These are phyloP conservation scores for Extremus antarcticus DNA, from an alignment of 495 filamentous ascomycete species.

Conservation along the genomic window DNA sequence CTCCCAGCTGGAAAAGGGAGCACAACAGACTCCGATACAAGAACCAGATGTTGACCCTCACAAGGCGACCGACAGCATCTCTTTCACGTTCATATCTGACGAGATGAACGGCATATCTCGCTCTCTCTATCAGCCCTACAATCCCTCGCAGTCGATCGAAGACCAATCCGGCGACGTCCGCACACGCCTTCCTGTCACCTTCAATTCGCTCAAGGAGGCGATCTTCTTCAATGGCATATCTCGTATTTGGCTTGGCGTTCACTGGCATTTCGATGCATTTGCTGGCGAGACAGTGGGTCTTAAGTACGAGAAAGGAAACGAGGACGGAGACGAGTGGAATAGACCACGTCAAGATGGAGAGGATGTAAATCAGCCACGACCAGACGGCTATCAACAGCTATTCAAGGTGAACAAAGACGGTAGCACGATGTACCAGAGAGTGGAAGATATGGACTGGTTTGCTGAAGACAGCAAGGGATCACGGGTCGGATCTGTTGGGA, in stretches of 20 bases:
- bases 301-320: neutral
- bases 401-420: conserved; percentile 15
- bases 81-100: conserved; percentile 26
- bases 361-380: neutral
- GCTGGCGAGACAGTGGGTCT: conserved; percentile 22
- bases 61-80: conserved; percentile 17
- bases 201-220: conserved; percentile 26
- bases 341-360: neutral
- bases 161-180: conserved; percentile 28
- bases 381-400: neutral
- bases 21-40: neutral
- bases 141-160: conserved; percentile 23
- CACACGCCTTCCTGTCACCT: conserved; percentile 19
- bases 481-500: conserved; percentile 16
- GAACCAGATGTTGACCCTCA: neutral
- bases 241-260: conserved; percentile 30
- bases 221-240: conserved; percentile 30
- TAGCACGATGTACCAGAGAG: conserved; percentile 17
- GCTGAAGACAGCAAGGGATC: conserved; percentile 14
- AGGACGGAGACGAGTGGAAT: neutral
- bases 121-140: conserved; percentile 25
- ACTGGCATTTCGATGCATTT: conserved; percentile 31
- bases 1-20: neutral
- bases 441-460: conserved; percentile 21
- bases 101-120: conserved; percentile 31